Evolutionary conservation across 768 basidiomycete genomes (phyloP).

Genomic region (Boletus sensibilis): DNA sequence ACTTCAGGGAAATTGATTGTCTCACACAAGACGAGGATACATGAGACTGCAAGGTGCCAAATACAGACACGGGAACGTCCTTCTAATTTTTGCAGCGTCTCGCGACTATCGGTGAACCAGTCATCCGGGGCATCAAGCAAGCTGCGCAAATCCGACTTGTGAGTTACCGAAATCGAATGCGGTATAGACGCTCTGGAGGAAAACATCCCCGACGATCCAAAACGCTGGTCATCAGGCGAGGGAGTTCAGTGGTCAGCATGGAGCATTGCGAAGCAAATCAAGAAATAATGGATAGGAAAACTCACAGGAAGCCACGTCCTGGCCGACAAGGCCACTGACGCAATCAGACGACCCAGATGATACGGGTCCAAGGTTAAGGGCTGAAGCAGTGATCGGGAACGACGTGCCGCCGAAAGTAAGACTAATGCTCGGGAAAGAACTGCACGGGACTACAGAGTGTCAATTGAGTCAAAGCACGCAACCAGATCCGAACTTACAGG

Average conservation of each 20-base stretch:
- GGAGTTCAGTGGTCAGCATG: background rate
- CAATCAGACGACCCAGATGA: conserved; percentile 26
- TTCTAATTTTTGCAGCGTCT: background rate
- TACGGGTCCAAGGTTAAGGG: conserved; percentile 39
- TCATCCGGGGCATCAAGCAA: conserved; percentile 1
- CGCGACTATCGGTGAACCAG: background rate
- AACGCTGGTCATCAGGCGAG: conserved; percentile 4
- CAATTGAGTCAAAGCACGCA: background rate
- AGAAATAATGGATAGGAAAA: background rate
- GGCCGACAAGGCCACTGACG: conserved; percentile 30
- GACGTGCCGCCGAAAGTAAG: conserved; percentile 38
- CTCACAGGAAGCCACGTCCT: conserved; percentile 7
- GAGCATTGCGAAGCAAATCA: background rate
- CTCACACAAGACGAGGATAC: too few species aligned
- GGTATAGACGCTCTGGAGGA: conserved; percentile 45
- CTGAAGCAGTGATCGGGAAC: conserved; percentile 32
- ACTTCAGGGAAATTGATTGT: too few species aligned
- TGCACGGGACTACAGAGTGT: conserved; percentile 27
- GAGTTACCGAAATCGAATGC: conserved; percentile 38
- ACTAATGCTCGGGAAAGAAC: conserved; percentile 25
- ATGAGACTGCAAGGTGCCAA: too few species aligned
- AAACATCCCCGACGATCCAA: conserved; percentile 38
- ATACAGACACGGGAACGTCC: too few species aligned
- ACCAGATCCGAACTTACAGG: conserved; percentile 20
- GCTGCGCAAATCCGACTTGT: conserved; percentile 37